phyloP scores from a whole-genome alignment of 345 rosid species.

The Salix dunnii region DNA sequence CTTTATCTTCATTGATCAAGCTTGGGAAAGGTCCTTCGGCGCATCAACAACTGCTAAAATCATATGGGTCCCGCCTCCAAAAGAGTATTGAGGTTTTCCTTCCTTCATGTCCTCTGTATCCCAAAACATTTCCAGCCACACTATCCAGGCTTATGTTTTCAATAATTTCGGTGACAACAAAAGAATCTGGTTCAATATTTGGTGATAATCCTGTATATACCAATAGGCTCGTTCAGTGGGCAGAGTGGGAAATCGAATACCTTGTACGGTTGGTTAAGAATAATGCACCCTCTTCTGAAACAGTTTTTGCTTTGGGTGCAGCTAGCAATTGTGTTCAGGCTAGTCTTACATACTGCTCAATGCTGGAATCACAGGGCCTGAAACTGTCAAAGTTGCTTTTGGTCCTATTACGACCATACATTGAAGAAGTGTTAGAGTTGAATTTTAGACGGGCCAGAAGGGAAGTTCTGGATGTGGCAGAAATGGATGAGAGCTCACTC shows the following conservation, averaged over 20 bases:
- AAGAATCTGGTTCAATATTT: conserved; percentile 67
- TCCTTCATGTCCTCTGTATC: conserved; percentile 72
- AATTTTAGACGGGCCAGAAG: conserved; percentile 82
- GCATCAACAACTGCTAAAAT: conserved; percentile 67
- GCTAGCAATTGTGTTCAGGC: conserved; percentile 73
- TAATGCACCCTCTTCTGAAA: conserved; percentile 75
- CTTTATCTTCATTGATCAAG: conserved; percentile 58
- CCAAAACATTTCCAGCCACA: conserved; percentile 71
- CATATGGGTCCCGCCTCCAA: conserved; percentile 48
- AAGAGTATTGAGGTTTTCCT: conserved; percentile 59
- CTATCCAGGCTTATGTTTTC: conserved; percentile 79
- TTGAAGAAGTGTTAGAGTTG: conserved; percentile 89
- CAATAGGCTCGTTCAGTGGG: conserved; percentile 89
- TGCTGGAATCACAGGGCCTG: conserved; percentile 82
- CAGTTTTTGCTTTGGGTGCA: conserved; percentile 68
- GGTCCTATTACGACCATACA: conserved; percentile 76
- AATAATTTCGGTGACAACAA: conserved; percentile 53
- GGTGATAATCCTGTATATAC: conserved; percentile 85
- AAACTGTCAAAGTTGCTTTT: conserved; percentile 78
- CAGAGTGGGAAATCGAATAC: conserved; percentile 87
- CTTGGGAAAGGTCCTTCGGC: conserved; percentile 86
- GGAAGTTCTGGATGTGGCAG: conserved; percentile 52
- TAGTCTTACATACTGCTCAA: conserved; percentile 67
- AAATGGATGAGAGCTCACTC: conserved; percentile 51
- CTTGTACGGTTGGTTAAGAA: conserved; percentile 78